These are phyloP conservation scores for Cladosporium halotolerans DNA, from an alignment of 2,329 filamentous ascomycete species.

Conservation along the genomic window DNA sequence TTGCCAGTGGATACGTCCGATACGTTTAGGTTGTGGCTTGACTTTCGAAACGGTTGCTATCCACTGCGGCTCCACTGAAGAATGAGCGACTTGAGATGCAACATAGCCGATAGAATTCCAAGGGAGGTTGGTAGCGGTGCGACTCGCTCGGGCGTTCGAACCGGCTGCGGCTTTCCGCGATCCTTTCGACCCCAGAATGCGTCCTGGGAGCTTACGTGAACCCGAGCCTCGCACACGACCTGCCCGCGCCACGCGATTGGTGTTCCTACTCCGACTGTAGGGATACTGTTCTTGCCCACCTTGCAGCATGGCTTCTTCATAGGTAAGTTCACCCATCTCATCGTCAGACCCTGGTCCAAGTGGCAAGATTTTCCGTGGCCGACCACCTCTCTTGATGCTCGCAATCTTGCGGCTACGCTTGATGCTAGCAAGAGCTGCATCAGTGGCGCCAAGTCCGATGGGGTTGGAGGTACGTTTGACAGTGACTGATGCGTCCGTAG, in stretches of 20 bases:
- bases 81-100: slow-evolving; percentile 5
- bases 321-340: background rate
- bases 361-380: background rate
- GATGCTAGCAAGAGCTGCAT: slow-evolving; percentile 2
- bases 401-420: slow-evolving; percentile 17
- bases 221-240: background rate
- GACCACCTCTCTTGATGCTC: background rate
- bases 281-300: background rate
- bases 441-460: slow-evolving; percentile 1
- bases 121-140: background rate
- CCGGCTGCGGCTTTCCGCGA: background rate
- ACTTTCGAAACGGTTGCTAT: background rate
- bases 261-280: background rate
- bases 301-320: slow-evolving; percentile 6
- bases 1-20: slow-evolving; percentile 4
- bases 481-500: slow-evolving; percentile 3
- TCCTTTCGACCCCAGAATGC: slow-evolving; percentile 5
- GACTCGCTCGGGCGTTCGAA: background rate
- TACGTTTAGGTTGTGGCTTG: background rate
- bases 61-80: background rate
- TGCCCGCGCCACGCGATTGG: background rate
- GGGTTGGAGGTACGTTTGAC: slow-evolving; percentile 2
- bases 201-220: slow-evolving; percentile 6
- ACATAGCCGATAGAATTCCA: slow-evolving; percentile 7
- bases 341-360: background rate